Evolutionary conservation across 192 early-diverging fungal species (phyloP), one percentile per base, ranked within the genome.

Genomic region (Paraglomus brasilianum): DNA sequence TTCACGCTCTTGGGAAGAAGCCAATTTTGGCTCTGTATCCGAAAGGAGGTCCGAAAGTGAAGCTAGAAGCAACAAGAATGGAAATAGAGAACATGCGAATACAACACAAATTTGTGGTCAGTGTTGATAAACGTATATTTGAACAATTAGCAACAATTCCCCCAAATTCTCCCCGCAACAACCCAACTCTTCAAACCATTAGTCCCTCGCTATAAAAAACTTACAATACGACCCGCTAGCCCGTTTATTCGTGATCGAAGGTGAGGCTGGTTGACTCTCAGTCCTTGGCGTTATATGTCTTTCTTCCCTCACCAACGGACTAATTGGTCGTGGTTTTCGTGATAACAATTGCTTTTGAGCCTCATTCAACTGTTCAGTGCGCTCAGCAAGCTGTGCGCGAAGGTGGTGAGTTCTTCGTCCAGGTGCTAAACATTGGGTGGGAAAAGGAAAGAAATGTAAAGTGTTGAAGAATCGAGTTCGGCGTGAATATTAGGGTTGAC

Each of bases 31-130:
- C 11, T 72, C 53, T 17, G 69, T 67, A 40, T 74, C 64, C 1
- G 79, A 68, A 40, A 78, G 36, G 19, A 78, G 74, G 41, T 78
- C 77, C 15, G 79, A 77, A 15, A 78, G 51, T 47, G 79, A 73
- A 11, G 74, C 76, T 80, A 70, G 5, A 50, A 19, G 19, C 13
- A n/a, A n/a, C n/a, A n/a, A n/a, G n/a, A n/a, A n/a, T n/a, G n/a
- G n/a, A n/a, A n/a, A n/a, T n/a, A n/a, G n/a, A n/a, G n/a, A n/a
- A n/a, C n/a, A n/a, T n/a, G n/a, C n/a, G n/a, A n/a, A n/a, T n/a
- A n/a, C n/a, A n/a, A n/a, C n/a, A n/a, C n/a, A n/a, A n/a, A n/a
- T n/a, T n/a, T n/a, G n/a, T n/a, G n/a, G n/a, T n/a, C n/a, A n/a
- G n/a, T n/a, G n/a, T n/a, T n/a, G n/a, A n/a, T n/a, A n/a, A n/a